Evolutionary conservation across 257 asterid genomes (phyloP).

Genomic region (Solanum pennellii): DNA sequence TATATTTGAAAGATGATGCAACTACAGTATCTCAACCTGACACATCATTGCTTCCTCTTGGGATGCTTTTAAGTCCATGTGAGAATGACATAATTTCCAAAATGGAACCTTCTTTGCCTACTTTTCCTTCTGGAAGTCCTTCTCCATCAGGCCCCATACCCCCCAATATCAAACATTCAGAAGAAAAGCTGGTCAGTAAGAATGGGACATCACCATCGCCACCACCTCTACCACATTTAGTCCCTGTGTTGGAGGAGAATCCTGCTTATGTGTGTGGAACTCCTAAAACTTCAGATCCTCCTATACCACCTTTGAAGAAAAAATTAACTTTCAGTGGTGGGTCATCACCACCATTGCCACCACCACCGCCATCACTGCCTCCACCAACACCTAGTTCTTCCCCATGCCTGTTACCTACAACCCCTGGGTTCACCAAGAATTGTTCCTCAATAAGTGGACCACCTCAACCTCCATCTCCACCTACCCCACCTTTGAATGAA

Average conservation of each 20-base stretch:
- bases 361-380: slow-evolving; percentile 6
- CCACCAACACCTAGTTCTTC: not conserved
- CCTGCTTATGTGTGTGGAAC: not conserved
- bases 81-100: not conserved
- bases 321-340: not conserved
- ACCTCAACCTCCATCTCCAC: slow-evolving; percentile 4
- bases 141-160: not conserved
- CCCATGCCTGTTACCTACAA: not conserved
- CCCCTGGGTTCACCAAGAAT: not conserved
- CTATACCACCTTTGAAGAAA: not conserved
- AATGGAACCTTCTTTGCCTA: slow-evolving; percentile 4
- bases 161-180: not conserved
- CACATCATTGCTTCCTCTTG: not conserved
- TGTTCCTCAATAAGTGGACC: slow-evolving; percentile 1
- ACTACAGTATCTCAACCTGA: not conserved
- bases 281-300: not conserved
- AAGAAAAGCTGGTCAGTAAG: not conserved
- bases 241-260: not conserved
- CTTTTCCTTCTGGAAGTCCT: not conserved
- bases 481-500: not conserved
- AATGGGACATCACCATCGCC: not conserved
- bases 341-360: not conserved
- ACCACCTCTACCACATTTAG: not conserved
- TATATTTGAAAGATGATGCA: not conserved
- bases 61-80: not conserved